A percentile compares a stretch with the other conserved stretches of the same genome.
Conservation (phyloP, 2,329 filamentous ascomycete genomes). For the Diaporthe sp. region DNA sequence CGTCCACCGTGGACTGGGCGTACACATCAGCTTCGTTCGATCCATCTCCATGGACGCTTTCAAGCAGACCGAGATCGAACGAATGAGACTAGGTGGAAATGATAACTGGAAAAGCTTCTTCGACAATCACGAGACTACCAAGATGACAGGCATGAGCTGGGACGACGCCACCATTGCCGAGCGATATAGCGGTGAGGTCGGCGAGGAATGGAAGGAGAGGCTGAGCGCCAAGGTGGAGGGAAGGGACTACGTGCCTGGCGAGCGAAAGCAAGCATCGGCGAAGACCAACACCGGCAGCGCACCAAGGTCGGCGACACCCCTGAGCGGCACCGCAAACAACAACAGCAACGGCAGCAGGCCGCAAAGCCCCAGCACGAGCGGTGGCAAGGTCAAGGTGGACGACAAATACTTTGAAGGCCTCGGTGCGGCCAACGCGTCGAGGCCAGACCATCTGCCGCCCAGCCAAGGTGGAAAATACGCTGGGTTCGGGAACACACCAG, state of each 20-base stretch:
- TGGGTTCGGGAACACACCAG: slow-evolving; percentile 88
- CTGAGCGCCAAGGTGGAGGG: slow-evolving; percentile 90
- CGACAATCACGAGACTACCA: slow-evolving; percentile 76
- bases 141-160: slow-evolving; percentile 79
- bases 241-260: slow-evolving; percentile 83
- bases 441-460: slow-evolving; percentile 82
- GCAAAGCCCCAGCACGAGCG: slow-evolving; percentile 49
- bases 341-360: slow-evolving; percentile 55
- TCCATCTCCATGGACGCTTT: slow-evolving; percentile 99
- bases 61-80: slow-evolving; percentile 91
- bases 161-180: slow-evolving; percentile 92
- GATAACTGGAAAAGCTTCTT: slow-evolving; percentile 90
- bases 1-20: slow-evolving; percentile 92
- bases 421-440: slow-evolving; percentile 84
- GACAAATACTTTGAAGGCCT: slow-evolving; percentile 92
- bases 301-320: slow-evolving; percentile 43
- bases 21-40: slow-evolving; percentile 98
- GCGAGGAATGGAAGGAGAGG: slow-evolving; percentile 96
- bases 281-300: slow-evolving; percentile 39
- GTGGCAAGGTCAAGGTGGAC: slow-evolving; percentile 74
- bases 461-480: slow-evolving; percentile 93
- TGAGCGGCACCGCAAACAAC: slow-evolving; percentile 54
- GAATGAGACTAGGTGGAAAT: slow-evolving; percentile 95
- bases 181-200: slow-evolving; percentile 88
- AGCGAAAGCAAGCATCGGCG: slow-evolving; percentile 64